These are phyloP conservation scores for Xylariaceae sp. DNA, from an alignment of 2,329 filamentous ascomycete genomes.

Conservation along the genomic window DNA sequence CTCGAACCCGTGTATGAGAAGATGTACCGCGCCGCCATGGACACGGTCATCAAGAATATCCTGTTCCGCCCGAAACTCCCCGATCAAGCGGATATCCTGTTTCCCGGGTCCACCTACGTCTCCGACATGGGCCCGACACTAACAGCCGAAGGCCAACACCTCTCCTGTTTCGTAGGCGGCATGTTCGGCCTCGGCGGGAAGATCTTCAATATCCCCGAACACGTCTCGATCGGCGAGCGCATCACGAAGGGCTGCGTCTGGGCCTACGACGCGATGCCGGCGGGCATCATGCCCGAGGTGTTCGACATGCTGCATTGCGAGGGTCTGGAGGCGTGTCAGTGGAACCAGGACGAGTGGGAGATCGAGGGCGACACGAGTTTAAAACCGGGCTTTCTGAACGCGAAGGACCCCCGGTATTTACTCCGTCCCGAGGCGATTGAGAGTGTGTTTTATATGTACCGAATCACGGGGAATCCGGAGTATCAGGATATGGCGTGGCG, in stretches of 20 bases:
- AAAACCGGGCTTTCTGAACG: constrained; percentile 58
- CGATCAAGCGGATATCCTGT: constrained; percentile 56
- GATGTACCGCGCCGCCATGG: constrained; percentile 59
- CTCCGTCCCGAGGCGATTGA: constrained; percentile 49
- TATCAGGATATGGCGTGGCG: constrained; percentile 48
- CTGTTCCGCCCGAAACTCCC: constrained; percentile 66
- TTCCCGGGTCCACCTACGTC: constrained; percentile 43
- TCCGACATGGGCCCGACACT: constrained; percentile 26
- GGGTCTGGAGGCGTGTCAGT: constrained; percentile 36
- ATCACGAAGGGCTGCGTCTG: constrained; percentile 53
- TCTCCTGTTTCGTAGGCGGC: constrained; percentile 45
- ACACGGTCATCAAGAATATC: constrained; percentile 55
- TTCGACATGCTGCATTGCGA: constrained; percentile 44
- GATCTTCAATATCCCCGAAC: constrained; percentile 40
- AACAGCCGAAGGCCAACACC: constrained; percentile 37
- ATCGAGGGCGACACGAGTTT: constrained; percentile 27
- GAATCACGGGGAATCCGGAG: constrained; percentile 43
- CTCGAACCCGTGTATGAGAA: constrained; percentile 53
- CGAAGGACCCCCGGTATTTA: constrained; percentile 45
- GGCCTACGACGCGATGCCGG: constrained; percentile 50
- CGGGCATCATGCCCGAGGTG: constrained; percentile 56
- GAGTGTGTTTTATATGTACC: constrained; percentile 50
- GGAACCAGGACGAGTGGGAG: constrained; percentile 35
- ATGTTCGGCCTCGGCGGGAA: constrained; percentile 44
- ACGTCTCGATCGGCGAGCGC: constrained; percentile 43